Conservation (phyloP, 1,139 yeast genomes). For the Blastobotrys aristatus region DNA sequence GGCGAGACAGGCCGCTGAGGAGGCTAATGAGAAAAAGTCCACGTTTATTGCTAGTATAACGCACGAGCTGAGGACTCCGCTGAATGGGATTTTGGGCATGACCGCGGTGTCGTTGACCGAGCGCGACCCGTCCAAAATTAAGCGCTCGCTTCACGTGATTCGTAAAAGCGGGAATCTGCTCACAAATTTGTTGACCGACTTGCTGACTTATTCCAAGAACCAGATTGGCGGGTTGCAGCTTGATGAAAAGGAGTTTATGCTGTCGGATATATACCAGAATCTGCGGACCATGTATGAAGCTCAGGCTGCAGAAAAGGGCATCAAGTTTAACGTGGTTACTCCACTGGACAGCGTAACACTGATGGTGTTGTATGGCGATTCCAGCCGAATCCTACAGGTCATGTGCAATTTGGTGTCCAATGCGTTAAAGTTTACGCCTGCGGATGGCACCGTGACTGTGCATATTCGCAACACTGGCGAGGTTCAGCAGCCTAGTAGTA, state of each 20-base stretch:
- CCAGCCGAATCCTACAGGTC: constrained; percentile 80
- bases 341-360: constrained; percentile 36
- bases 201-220: constrained; percentile 83
- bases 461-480: constrained; percentile 39
- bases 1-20: constrained; percentile 84
- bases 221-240: constrained; percentile 82
- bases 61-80: constrained; percentile 90
- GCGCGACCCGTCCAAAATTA: constrained; percentile 56
- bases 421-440: constrained; percentile 83
- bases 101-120: constrained; percentile 91
- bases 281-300: constrained; percentile 66
- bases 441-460: constrained; percentile 70
- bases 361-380: constrained; percentile 73
- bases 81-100: constrained; percentile 95
- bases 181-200: constrained; percentile 80
- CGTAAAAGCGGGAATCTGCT: constrained; percentile 84
- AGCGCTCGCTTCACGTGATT: constrained; percentile 66
- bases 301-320: constrained; percentile 20
- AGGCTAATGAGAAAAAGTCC: constrained; percentile 92
- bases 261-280: constrained; percentile 69
- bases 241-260: constrained; percentile 69
- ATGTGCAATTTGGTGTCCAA: constrained; percentile 85
- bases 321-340: constrained; percentile 32
- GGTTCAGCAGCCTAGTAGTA: neutral
- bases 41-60: constrained; percentile 94